Conservation (phyloP, 495 filamentous ascomycete species). For the Neurospora sp. region DNA sequence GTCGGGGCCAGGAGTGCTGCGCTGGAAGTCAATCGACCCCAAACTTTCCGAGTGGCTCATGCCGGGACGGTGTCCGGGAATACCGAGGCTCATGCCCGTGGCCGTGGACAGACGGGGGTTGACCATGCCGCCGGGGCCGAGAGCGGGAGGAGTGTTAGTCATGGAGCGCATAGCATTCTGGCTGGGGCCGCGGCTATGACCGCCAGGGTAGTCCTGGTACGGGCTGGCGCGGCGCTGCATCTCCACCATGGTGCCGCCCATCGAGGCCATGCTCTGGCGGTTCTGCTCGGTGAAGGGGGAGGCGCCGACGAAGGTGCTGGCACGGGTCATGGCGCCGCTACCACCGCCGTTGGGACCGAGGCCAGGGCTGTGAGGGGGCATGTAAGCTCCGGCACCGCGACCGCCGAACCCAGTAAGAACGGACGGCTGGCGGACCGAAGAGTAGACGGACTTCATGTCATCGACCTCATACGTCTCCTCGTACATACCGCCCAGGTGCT, state of each 20-base stretch:
- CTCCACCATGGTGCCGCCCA: constrained; percentile 37
- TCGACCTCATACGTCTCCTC: constrained; percentile 86
- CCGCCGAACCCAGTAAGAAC: constrained; percentile 80
- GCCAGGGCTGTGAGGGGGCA: constrained; percentile 69
- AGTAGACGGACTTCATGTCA: constrained; percentile 94
- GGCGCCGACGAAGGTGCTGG: constrained; percentile 25
- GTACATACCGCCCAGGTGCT: constrained; percentile 40
- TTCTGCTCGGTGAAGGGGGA: constrained; percentile 28
- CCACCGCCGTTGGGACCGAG: constrained; percentile 41
- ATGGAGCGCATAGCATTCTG: constrained; percentile 24
- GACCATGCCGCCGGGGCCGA: constrained; percentile 23
- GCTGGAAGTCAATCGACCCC: constrained; percentile 70
- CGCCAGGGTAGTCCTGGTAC: constrained; percentile 37
- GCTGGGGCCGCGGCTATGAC: constrained; percentile 11
- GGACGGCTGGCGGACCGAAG: constrained; percentile 85
- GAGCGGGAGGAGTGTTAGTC: constrained; percentile 35
- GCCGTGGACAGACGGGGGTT: constrained; percentile 31
- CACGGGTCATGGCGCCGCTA: constrained; percentile 27
- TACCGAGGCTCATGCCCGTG: constrained; percentile 27
- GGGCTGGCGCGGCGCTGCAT: constrained; percentile 34
- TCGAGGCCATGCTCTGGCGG: constrained; percentile 41
- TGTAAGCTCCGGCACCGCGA: constrained; percentile 49
- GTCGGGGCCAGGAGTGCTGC: constrained; percentile 52
- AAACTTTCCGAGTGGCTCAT: constrained; percentile 41
- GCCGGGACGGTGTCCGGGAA: constrained; percentile 29